These are phyloP conservation scores for Pythium diclinum DNA, from an alignment of 352 stramenopile species.

Conservation along the genomic window DNA sequence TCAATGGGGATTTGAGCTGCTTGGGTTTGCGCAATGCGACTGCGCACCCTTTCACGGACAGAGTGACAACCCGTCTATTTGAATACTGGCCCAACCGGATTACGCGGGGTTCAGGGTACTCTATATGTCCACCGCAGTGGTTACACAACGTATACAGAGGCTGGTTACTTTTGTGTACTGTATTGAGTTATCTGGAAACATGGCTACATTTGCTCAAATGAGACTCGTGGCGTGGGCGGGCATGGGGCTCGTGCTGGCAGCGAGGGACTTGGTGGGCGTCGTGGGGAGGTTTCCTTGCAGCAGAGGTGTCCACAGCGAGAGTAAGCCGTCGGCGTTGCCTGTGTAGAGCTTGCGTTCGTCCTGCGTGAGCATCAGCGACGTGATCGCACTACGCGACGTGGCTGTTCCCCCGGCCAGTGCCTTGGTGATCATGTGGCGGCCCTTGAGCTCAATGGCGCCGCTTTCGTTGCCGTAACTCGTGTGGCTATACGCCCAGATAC, in stretches of 20 bases:
- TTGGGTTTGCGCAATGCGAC: constrained; percentile 17
- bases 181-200: constrained; percentile 3
- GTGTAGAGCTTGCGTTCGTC: constrained; percentile 68
- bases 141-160: neutral
- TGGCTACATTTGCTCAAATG: constrained; percentile 18
- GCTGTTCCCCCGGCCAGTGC: neutral
- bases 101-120: no score
- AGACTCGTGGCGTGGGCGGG: constrained; percentile 9
- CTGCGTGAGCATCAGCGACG: constrained; percentile 40
- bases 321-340: constrained; percentile 47
- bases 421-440: constrained; percentile 38
- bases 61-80: neutral
- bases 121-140: neutral
- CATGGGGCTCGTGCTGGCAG: constrained; percentile 16
- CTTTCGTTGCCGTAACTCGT: constrained; percentile 35
- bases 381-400: constrained; percentile 39
- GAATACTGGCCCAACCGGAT: no score
- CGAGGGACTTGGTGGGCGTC: constrained; percentile 24
- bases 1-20: neutral
- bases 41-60: constrained; percentile 2
- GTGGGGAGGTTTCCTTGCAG: constrained; percentile 11
- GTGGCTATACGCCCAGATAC: constrained; percentile 66
- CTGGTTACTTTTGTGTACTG: constrained; percentile 4
- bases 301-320: constrained; percentile 46
- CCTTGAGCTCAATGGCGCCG: constrained; percentile 53